Evolutionary conservation across 768 basidiomycete species (phyloP).

Genomic region (Lentinula sp.): DNA sequence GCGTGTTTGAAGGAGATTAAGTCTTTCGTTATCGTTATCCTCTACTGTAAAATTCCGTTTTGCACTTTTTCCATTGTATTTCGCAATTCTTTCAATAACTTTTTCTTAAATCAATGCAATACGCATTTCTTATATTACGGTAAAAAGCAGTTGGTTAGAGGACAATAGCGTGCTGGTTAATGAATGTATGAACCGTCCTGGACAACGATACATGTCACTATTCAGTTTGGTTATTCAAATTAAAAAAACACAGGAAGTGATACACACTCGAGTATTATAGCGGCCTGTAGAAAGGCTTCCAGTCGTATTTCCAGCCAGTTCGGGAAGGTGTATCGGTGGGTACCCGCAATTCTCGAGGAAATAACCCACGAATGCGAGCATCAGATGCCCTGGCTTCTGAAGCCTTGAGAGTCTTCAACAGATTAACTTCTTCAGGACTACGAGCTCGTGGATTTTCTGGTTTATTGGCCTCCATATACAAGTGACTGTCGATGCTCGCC

Average conservation of each 20-base stretch:
- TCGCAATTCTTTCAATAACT: too few relatives aligned
- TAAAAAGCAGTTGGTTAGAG: too few relatives aligned
- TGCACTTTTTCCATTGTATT: too few relatives aligned
- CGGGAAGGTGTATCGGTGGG: slow-evolving; percentile 83
- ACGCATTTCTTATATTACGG: too few relatives aligned
- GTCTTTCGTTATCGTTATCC: neutral
- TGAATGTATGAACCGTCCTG: too few relatives aligned
- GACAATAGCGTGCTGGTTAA: too few relatives aligned
- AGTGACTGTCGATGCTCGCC: slow-evolving; percentile 44
- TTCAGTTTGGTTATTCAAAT: neutral
- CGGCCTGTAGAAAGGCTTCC: slow-evolving; percentile 60
- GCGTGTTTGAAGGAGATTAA: too few relatives aligned
- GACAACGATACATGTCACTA: neutral
- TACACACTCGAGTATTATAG: slow-evolving; percentile 21
- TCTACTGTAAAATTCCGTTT: neutral
- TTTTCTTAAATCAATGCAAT: too few relatives aligned
- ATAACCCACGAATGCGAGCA: slow-evolving; percentile 71
- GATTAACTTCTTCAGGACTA: slow-evolving; percentile 48
- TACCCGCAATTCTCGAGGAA: slow-evolving; percentile 82
- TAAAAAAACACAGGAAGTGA: neutral
- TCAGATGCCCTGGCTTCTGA: slow-evolving; percentile 69
- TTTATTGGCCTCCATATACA: slow-evolving; percentile 70
- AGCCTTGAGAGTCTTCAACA: slow-evolving; percentile 55
- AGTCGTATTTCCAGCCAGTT: slow-evolving; percentile 84
- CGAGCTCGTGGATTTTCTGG: slow-evolving; percentile 68